A percentile compares a stretch with the other conserved stretches of the same genome.
These are phyloP conservation scores for Ceratocystiopsis minuta DNA, from an alignment of 2,329 filamentous ascomycete genomes.

Conservation along the genomic window DNA sequence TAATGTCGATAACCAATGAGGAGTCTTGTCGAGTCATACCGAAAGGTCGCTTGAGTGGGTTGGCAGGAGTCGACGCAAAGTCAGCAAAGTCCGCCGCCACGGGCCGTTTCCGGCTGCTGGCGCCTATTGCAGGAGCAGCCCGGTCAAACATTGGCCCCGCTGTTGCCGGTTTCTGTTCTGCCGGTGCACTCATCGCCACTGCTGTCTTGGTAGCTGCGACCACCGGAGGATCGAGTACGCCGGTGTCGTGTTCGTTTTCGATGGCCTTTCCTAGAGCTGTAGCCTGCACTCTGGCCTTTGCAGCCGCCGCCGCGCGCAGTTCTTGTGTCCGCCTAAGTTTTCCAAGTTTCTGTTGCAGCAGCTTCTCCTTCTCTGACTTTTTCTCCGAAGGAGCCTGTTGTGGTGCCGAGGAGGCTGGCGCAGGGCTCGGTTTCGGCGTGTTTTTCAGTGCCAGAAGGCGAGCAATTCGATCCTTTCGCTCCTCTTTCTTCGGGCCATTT, in stretches of 20 bases:
- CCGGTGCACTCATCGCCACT: too few relatives aligned
- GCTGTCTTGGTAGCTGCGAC: too few relatives aligned
- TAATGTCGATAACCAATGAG: conserved; percentile 67
- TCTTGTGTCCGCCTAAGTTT: conserved; percentile 45
- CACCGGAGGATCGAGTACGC: too few relatives aligned
- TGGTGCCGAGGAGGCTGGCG: background rate
- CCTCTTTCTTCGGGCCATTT: conserved; percentile 21
- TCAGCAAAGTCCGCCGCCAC: conserved; percentile 51
- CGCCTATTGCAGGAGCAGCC: too few relatives aligned
- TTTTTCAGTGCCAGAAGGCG: conserved; percentile 53
- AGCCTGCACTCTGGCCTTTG: background rate
- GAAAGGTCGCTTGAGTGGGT: conserved; percentile 38
- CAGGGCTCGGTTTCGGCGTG: conserved; percentile 15
- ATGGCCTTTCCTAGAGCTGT: background rate
- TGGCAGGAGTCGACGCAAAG: conserved; percentile 13
- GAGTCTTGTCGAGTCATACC: conserved; percentile 39
- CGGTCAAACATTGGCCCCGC: too few relatives aligned
- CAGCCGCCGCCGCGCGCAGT: conserved; percentile 16
- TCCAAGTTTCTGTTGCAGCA: conserved; percentile 63
- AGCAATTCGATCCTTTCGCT: conserved; percentile 61
- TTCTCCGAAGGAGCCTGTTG: conserved; percentile 17
- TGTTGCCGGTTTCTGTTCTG: too few relatives aligned
- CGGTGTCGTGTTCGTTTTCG: too few relatives aligned
- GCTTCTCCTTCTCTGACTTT: conserved; percentile 51
- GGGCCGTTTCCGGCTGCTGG: conserved; percentile 20